phyloP scores from a whole-genome alignment of 2,329 filamentous ascomycete genomes.

The Zelopaecilomyces penicillatus region DNA sequence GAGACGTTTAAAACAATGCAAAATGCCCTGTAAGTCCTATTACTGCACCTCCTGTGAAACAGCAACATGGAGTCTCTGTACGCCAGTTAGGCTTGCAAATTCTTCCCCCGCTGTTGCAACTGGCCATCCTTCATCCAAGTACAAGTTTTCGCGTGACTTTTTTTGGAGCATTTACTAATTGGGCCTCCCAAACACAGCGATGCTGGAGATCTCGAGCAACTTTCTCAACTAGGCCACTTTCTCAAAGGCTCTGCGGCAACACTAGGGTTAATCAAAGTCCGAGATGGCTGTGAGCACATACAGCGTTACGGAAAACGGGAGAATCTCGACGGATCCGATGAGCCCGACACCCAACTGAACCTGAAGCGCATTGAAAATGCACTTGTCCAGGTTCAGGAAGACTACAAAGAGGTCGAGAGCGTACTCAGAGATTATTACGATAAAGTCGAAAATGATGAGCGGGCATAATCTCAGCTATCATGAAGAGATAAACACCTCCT shows the following conservation, averaged over 20 bases:
- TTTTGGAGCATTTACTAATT: no score
- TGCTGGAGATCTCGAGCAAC: conserved; percentile 57
- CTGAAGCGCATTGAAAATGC: conserved; percentile 62
- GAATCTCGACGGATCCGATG: conserved; percentile 64
- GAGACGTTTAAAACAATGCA: conserved; percentile 84
- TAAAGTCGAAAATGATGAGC: conserved; percentile 12
- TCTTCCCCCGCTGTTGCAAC: no score
- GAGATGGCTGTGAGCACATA: conserved; percentile 92
- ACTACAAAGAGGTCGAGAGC: conserved; percentile 66
- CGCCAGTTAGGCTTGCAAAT: no score
- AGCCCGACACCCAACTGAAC: conserved; percentile 59
- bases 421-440: conserved; percentile 61
- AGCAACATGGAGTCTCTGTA: no score
- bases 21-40: conserved; percentile 61
- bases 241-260: conserved; percentile 96
- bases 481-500: conserved; percentile 11
- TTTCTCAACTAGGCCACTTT: conserved; percentile 87
- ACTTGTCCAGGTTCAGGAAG: conserved; percentile 62
- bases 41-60: not conserved
- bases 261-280: conserved; percentile 80
- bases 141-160: no score
- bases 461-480: conserved; percentile 6
- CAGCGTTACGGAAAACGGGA: conserved; percentile 82
- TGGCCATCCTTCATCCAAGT: no score
- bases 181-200: conserved; percentile 38